Conservation (phyloP, 805 yeast species). For the Kuraishia ogatae region DNA sequence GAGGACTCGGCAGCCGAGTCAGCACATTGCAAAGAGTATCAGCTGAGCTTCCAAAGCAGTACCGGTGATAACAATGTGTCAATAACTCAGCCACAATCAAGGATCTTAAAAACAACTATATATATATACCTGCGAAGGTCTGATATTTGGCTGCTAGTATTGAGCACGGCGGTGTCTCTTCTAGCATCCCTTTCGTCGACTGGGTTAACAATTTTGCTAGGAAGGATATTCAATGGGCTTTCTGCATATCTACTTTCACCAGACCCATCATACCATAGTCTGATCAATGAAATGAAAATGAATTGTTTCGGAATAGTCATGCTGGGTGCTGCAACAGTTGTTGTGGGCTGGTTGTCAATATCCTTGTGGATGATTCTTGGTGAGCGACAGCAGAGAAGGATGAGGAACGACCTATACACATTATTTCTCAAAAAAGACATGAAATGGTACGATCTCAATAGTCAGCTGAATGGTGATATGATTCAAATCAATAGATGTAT, state of each 20-base stretch:
- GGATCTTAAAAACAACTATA: conserved; percentile 2
- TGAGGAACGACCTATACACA: conserved; percentile 36
- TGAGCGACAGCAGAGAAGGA: conserved; percentile 55
- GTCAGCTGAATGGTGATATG: conserved; percentile 51
- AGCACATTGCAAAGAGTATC: neutral
- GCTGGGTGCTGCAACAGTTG: conserved; percentile 36
- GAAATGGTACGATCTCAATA: conserved; percentile 56
- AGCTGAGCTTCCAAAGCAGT: neutral
- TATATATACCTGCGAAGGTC: conserved; percentile 16
- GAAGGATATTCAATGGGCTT: conserved; percentile 47
- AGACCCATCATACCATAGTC: conserved; percentile 18
- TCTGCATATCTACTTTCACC: conserved; percentile 22
- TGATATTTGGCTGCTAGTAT: conserved; percentile 15
- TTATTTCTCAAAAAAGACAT: conserved; percentile 37
- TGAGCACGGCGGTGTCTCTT: conserved; percentile 23
- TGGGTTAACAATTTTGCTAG: conserved; percentile 54
- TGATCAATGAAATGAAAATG: conserved; percentile 27
- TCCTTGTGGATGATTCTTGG: conserved; percentile 62
- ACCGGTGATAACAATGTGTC: neutral
- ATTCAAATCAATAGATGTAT: conserved; percentile 62
- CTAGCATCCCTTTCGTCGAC: conserved; percentile 53
- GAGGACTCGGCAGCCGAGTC: neutral
- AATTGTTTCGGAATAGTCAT: conserved; percentile 29
- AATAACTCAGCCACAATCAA: neutral
- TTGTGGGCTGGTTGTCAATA: conserved; percentile 45